Evolutionary conservation across 345 rosid species (phyloP).

Genomic region (Mangifera indica): DNA sequence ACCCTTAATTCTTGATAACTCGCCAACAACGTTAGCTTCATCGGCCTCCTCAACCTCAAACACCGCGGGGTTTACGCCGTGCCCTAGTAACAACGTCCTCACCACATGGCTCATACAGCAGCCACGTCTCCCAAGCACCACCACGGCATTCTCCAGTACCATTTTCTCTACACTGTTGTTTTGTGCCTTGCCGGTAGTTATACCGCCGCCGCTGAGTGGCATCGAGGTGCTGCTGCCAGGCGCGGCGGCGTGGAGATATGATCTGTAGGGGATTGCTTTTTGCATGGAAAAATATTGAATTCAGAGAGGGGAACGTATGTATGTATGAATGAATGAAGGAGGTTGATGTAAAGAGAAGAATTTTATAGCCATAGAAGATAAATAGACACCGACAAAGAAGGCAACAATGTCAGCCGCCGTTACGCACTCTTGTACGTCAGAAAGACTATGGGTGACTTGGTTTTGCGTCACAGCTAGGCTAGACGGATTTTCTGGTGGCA

Average conservation of each 20-base stretch:
- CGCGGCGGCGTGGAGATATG: conserved; percentile 25
- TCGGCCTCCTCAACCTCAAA: conserved; percentile 58
- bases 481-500: too few species aligned
- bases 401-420: conserved; percentile 54
- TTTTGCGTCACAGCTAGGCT: conserved; percentile 34
- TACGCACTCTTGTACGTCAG: conserved; percentile 60
- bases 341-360: not conserved
- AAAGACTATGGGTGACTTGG: conserved; percentile 37
- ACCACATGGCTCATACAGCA: conserved; percentile 84
- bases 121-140: conserved; percentile 58
- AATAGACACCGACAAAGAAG: conserved; percentile 19
- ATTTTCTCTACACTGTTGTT: conserved; percentile 26
- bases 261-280: conserved; percentile 49
- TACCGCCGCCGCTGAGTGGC: not conserved
- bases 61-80: conserved; percentile 72
- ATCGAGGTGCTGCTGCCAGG: conserved; percentile 15
- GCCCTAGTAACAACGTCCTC: conserved; percentile 57
- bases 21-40: conserved; percentile 42
- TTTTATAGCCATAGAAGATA: not conserved
- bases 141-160: conserved; percentile 60
- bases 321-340: not conserved
- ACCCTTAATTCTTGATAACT: conserved; percentile 27
- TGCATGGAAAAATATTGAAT: conserved; percentile 42
- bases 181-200: too few species aligned
- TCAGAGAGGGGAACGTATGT: not conserved